These are phyloP conservation scores for Arthrocladium fulminans DNA, from an alignment of 2,329 filamentous ascomycete species.

Conservation along the genomic window DNA sequence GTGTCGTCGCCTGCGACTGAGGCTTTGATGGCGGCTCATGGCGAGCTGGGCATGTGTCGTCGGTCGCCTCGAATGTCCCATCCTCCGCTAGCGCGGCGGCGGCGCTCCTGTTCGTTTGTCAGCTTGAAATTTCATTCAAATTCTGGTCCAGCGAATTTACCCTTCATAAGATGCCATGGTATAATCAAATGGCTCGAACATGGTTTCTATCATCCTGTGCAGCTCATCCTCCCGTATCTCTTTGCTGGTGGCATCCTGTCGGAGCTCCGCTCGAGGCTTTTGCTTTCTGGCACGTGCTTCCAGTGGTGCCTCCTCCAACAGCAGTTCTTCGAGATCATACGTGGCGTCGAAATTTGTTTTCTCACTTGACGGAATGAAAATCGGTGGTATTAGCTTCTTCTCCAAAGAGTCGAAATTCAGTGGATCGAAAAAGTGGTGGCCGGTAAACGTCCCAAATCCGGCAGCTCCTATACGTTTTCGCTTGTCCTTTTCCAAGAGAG, in stretches of 20 bases:
- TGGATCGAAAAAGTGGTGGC: conserved; percentile 78
- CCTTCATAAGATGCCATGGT: conserved; percentile 70
- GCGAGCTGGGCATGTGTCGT: conserved; percentile 12
- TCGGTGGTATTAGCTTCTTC: conserved; percentile 76
- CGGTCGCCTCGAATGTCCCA: conserved; percentile 6
- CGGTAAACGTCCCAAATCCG: conserved; percentile 72
- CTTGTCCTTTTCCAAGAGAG: conserved; percentile 71
- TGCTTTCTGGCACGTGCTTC: conserved; percentile 88
- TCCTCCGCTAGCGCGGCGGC: conserved; percentile 19
- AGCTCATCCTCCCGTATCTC: conserved; percentile 92
- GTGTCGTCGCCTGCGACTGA: conserved; percentile 16
- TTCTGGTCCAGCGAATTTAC: conserved; percentile 37
- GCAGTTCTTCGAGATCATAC: conserved; percentile 87
- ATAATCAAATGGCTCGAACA: conserved; percentile 95
- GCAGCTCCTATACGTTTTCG: conserved; percentile 73
- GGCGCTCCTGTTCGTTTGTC: conserved; percentile 24
- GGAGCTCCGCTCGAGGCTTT: conserved; percentile 83
- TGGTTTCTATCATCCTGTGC: conserved; percentile 84
- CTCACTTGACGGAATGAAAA: conserved; percentile 88
- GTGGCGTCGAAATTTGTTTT: conserved; percentile 99
- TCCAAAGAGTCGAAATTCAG: conserved; percentile 81
- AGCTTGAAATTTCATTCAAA: conserved; percentile 32
- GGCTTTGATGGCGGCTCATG: conserved; percentile 16
- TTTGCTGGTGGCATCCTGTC: conserved; percentile 88
- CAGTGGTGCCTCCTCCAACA: conserved; percentile 87